These are phyloP conservation scores for Physcomitrellopsis africana DNA, from an alignment of 225 moss, liverwort and hornwort genomes.

Conservation along the genomic window DNA sequence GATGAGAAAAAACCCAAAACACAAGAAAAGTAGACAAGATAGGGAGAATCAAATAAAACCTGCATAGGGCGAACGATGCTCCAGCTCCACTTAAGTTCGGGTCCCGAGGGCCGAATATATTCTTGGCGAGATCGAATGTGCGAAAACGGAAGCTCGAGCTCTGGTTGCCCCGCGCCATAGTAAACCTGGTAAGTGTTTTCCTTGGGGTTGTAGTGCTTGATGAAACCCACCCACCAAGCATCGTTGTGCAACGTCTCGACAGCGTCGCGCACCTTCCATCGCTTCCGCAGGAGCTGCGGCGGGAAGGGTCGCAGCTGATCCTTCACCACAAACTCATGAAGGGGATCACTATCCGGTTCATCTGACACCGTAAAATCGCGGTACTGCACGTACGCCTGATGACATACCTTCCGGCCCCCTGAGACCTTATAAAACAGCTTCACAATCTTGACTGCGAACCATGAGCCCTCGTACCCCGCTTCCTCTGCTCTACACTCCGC, in stretches of 20 bases:
- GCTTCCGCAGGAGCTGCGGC: background rate
- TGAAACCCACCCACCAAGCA: conserved; percentile 38
- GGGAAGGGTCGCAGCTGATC: conserved; percentile 22
- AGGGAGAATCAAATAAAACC: background rate
- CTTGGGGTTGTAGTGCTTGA: background rate
- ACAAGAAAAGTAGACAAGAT: background rate
- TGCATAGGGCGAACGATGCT: conserved; percentile 15
- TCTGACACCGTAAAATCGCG: background rate
- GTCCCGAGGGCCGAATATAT: background rate
- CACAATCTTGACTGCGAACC: conserved; percentile 21
- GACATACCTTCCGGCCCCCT: background rate
- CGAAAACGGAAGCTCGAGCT: background rate
- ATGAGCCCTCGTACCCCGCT: conserved; percentile 9
- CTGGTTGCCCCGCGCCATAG: background rate
- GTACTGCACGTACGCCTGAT: background rate
- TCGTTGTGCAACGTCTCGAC: conserved; percentile 21
- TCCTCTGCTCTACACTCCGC: background rate
- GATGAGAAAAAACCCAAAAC: background rate
- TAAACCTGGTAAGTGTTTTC: background rate
- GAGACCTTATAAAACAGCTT: background rate
- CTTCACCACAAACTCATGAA: conserved; percentile 1
- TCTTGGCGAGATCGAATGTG: conserved; percentile 24
- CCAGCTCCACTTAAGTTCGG: background rate
- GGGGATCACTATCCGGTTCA: background rate
- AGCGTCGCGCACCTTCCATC: conserved; percentile 21